Percentiles rank a stretch among this genome's conserved stretches.
These are phyloP conservation scores for Grigorovia yakushimaensis DNA, from an alignment of 805 yeast species.

Conservation along the genomic window DNA sequence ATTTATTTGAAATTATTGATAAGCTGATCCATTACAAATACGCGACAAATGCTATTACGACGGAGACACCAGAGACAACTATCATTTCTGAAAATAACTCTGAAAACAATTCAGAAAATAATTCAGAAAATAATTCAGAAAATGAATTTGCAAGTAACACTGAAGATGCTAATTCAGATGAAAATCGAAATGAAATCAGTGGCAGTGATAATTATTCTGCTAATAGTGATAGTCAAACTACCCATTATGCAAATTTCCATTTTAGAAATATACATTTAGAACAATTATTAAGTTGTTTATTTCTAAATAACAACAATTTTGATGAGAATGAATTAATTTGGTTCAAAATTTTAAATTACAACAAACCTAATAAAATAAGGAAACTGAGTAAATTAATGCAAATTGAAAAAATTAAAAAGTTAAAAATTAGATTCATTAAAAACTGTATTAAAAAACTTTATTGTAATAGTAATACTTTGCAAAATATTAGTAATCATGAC, in stretches of 20 bases:
- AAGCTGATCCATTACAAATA: neutral
- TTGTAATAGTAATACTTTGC: no score
- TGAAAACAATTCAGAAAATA: no score
- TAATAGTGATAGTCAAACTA: neutral
- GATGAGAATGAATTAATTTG: neutral
- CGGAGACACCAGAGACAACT: no score
- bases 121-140: neutral
- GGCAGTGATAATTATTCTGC: no score
- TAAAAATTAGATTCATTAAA: neutral
- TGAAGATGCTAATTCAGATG: no score
- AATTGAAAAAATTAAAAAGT: neutral
- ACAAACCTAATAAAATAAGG: neutral
- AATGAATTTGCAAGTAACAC: no score
- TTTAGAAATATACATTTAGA: neutral
- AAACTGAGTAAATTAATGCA: neutral
- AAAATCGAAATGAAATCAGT: neutral
- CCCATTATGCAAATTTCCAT: neutral
- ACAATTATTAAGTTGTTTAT: neutral
- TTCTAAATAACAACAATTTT: neutral
- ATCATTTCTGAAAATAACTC: no score
- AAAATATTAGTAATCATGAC: no score
- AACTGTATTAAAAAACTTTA: neutral
- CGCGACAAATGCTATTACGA: neutral
- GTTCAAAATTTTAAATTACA: neutral
- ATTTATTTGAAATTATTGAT: neutral